A percentile compares a stretch with the other conserved stretches of the same genome.
Conservation (phyloP, 768 basidiomycete genomes). For the Suillus spraguei region DNA sequence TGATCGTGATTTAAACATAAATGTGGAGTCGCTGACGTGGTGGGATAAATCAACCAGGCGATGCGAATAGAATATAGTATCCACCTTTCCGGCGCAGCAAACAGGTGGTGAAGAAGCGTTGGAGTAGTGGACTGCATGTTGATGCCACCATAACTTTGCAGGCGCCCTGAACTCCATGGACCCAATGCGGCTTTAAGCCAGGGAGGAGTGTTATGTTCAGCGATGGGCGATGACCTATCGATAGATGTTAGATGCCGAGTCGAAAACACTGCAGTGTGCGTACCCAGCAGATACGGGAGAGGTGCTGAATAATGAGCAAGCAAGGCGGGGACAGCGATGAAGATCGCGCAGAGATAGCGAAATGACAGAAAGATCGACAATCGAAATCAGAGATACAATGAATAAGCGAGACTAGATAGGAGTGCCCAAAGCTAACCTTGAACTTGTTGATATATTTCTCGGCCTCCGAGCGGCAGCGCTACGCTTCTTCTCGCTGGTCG, state of each 20-base stretch:
- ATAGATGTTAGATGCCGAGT: slow-evolving; percentile 28
- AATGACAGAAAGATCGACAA: slow-evolving; percentile 7
- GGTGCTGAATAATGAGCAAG: slow-evolving; percentile 19
- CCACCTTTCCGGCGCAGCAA: slow-evolving; percentile 71
- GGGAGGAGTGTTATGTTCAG: slow-evolving; percentile 27
- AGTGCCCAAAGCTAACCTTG: slow-evolving; percentile 44
- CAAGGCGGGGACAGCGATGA: background rate
- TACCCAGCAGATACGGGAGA: slow-evolving; percentile 39
- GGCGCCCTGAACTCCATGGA: slow-evolving; percentile 32
- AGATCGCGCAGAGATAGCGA: background rate
- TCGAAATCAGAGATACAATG: background rate
- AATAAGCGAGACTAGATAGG: slow-evolving; percentile 14
- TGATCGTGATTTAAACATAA: slow-evolving; percentile 35
- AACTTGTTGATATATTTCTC: slow-evolving; percentile 56
- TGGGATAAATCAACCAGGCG: slow-evolving; percentile 19
- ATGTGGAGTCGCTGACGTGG: slow-evolving; percentile 40
- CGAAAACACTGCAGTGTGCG: slow-evolving; percentile 35
- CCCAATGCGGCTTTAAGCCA: slow-evolving; percentile 30
- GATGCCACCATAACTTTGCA: slow-evolving; percentile 46
- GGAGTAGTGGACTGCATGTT: slow-evolving; percentile 62
- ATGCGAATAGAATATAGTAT: slow-evolving; percentile 31
- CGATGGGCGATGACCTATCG: slow-evolving; percentile 32
- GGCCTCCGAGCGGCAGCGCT: slow-evolving; percentile 60
- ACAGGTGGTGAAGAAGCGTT: slow-evolving; percentile 70
- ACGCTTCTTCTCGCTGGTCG: slow-evolving; percentile 84